Evolutionary conservation across 805 yeast genomes (phyloP).

Genomic region (Starmera caribaea): DNA sequence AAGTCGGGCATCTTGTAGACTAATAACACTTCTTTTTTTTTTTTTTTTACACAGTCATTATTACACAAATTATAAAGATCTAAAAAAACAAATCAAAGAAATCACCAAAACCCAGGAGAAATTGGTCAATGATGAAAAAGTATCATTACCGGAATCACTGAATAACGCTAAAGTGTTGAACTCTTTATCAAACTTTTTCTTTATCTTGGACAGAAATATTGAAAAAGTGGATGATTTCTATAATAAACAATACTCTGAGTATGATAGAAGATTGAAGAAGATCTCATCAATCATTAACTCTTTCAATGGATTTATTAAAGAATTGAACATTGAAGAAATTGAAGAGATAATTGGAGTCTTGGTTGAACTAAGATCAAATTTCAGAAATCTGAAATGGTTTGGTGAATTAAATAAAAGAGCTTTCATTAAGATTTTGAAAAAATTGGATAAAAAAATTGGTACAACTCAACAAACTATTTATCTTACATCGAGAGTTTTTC

Average conservation of each 20-base stretch:
- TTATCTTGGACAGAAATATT: conserved; percentile 67
- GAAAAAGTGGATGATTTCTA: conserved; percentile 77
- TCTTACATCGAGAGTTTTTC: conserved; percentile 56
- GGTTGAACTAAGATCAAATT: conserved; percentile 63
- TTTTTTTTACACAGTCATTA: conserved; percentile 26
- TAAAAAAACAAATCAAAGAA: conserved; percentile 71
- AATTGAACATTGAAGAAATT: conserved; percentile 37
- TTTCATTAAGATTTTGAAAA: conserved; percentile 78
- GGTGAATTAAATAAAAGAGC: conserved; percentile 91
- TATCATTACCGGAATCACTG: conserved; percentile 8
- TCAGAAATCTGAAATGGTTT: conserved; percentile 85
- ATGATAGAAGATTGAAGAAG: conserved; percentile 55
- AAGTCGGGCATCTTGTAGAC: no score
- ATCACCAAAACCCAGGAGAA: conserved; percentile 24
- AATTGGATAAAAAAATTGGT: conserved; percentile 77
- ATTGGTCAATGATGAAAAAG: no score
- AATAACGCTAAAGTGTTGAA: conserved; percentile 34
- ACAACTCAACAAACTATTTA: conserved; percentile 47
- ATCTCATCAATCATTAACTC: conserved; percentile 24
- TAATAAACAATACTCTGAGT: conserved; percentile 63
- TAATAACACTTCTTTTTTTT: neutral
- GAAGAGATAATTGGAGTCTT: conserved; percentile 60
- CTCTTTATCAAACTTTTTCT: conserved; percentile 59
- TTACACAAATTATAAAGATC: conserved; percentile 77
- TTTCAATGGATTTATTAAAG: conserved; percentile 28